These are phyloP conservation scores for Colletotrichum tabaci DNA, from an alignment of 2,329 filamentous ascomycete species.

Conservation along the genomic window DNA sequence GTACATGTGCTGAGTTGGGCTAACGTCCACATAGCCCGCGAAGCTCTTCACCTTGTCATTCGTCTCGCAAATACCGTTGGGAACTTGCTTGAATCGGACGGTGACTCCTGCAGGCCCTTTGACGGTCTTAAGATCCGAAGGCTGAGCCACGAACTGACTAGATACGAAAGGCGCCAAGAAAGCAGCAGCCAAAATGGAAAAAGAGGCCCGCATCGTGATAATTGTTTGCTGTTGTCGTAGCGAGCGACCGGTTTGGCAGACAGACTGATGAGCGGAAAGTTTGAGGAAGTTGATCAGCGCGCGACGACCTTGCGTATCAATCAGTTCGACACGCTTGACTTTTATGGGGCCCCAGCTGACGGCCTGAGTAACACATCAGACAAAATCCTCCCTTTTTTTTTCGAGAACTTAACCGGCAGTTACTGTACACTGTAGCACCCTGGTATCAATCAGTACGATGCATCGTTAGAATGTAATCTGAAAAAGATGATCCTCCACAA, in stretches of 20 bases:
- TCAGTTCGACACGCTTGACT: neutral
- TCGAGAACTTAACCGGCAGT: too few species aligned
- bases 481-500: too few species aligned
- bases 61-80: slow-evolving; percentile 31
- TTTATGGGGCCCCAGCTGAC: too few species aligned
- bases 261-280: too few species aligned
- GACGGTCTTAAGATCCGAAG: slow-evolving; percentile 19
- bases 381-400: too few species aligned
- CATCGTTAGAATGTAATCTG: too few species aligned
- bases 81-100: slow-evolving; percentile 27
- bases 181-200: neutral
- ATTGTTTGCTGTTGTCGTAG: neutral
- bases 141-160: slow-evolving; percentile 22
- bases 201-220: neutral
- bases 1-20: slow-evolving; percentile 28
- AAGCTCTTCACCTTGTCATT: slow-evolving; percentile 23
- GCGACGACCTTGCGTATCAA: neutral
- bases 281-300: neutral
- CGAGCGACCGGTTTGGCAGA: too few species aligned
- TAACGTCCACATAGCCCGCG: slow-evolving; percentile 35
- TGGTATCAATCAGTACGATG: too few species aligned
- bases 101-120: slow-evolving; percentile 15
- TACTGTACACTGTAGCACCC: too few species aligned
- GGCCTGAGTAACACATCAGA: too few species aligned
- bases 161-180: neutral